Evolutionary conservation across 1,284 basidiomycete species (phyloP), one percentile per base, ranked within the genome.

Genomic region (Puccinia novopanici): DNA sequence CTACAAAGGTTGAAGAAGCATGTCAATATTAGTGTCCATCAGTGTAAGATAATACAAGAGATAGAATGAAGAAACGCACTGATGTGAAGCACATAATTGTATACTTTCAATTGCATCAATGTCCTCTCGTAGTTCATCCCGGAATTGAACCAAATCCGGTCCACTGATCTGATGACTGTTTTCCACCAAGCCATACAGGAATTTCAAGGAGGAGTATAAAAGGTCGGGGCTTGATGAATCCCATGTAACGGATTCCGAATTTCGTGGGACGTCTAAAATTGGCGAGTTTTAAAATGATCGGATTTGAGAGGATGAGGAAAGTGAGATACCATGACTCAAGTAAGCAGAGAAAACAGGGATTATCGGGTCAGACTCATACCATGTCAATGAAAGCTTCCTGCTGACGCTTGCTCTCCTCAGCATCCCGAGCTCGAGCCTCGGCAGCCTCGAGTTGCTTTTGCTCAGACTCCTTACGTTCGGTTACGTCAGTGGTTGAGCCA

Each of bases 31-130:
- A 50, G 27, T 34, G 34, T 34, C 34, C 34, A 34, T 34, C 34
- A 34, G n/a, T 52, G 13, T 34, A 50, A 27, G 17, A 24, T 22
- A 13, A 42, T 34, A 34, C 34, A 34, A 4, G 34, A 34, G 34
- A 34, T 34, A 4, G 4, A 4, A 34, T 34, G 45, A 63, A 48
- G 54, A 76, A 27, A 76, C 59, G 34, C 40, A 79, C 71, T 84
- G 84, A 68, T 84, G 84, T 3, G 80, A 70, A 5, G 84, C 83
- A 61, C 84, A 84, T 0, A 84, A 67, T 13, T 84, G 75, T 37
- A 84, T 84, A 0, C 84, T 84, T 40, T 84, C 84, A 50, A 84
- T 82, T 0, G 84, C 83, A 34, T 84, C 84, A 19, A 82, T 73
- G 57, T 84, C 83, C 61, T 84, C 84, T 24, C 77, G 54, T 74